Percentiles rank a stretch among this genome's conserved stretches.
phyloP scores from a whole-genome alignment of 2,329 filamentous ascomycete species.

The Clathrospora elynae region DNA sequence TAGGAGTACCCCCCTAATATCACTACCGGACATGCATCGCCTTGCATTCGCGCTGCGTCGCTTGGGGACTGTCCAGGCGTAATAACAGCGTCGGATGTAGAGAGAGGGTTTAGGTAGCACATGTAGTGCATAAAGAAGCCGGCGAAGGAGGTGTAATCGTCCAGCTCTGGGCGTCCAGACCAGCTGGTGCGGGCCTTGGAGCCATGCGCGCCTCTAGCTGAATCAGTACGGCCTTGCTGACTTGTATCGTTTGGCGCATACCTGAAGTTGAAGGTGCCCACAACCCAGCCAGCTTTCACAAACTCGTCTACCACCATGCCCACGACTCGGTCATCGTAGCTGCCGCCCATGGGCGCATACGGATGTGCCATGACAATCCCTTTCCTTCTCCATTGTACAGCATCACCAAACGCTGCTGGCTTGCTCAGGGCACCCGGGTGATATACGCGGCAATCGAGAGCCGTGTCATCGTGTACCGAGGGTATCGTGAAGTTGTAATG shows the following conservation, averaged over 20 bases:
- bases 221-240: constrained; percentile 1
- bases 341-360: constrained; percentile 85
- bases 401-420: constrained; percentile 2
- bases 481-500: constrained; percentile 74
- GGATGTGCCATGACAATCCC: constrained; percentile 82
- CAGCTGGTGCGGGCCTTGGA: constrained; percentile 84
- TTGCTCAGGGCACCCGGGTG: constrained; percentile 53
- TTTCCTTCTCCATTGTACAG: constrained; percentile 45
- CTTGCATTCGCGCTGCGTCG: neutral
- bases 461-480: constrained; percentile 77
- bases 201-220: constrained; percentile 71
- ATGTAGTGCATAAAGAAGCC: constrained; percentile 80
- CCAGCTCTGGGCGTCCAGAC: constrained; percentile 79
- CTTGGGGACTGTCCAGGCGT: constrained; percentile 21
- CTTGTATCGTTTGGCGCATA: constrained; percentile 45
- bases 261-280: constrained; percentile 93
- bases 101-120: constrained; percentile 55
- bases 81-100: constrained; percentile 21
- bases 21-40: constrained; percentile 39
- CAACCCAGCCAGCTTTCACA: constrained; percentile 71
- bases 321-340: constrained; percentile 81
- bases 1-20: constrained; percentile 87
- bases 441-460: constrained; percentile 82
- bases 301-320: constrained; percentile 67
- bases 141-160: constrained; percentile 82